These are phyloP conservation scores for Tricholoma flavovirens DNA, from an alignment of 768 basidiomycete genomes.

Conservation along the genomic window DNA sequence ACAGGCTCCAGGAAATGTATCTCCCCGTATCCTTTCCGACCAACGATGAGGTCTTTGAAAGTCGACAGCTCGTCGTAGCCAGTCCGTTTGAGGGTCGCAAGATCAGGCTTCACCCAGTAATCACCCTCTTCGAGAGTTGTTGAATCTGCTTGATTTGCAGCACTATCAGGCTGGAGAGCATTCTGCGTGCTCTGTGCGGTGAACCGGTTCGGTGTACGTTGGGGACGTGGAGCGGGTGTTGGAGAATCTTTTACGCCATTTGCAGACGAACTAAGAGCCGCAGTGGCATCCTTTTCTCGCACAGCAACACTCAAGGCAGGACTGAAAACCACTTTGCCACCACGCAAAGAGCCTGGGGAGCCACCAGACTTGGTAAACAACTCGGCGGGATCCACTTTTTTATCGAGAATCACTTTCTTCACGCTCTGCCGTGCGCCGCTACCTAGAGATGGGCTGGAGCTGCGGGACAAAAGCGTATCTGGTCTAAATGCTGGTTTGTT, in stretches of 20 bases:
- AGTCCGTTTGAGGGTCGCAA: conserved; percentile 63
- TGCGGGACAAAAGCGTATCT: conserved; percentile 61
- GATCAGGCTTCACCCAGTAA: conserved; percentile 83
- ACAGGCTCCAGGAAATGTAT: conserved; percentile 77
- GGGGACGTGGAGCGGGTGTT: conserved; percentile 29
- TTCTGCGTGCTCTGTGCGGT: conserved; percentile 30
- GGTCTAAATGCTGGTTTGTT: conserved; percentile 40
- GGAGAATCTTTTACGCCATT: conserved; percentile 28
- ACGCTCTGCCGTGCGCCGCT: conserved; percentile 74
- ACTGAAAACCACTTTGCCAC: conserved; percentile 64
- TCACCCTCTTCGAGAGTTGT: conserved; percentile 72
- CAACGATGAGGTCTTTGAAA: conserved; percentile 76
- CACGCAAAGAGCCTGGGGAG: conserved; percentile 32
- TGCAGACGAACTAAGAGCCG: conserved; percentile 26
- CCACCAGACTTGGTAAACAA: conserved; percentile 51
- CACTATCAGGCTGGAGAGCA: conserved; percentile 12
- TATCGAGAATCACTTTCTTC: conserved; percentile 89
- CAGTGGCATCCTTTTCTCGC: conserved; percentile 60
- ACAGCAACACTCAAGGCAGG: conserved; percentile 70
- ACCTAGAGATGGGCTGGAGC: conserved; percentile 59
- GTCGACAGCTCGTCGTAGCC: conserved; percentile 70
- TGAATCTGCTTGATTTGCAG: conserved; percentile 20
- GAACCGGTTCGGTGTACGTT: conserved; percentile 37
- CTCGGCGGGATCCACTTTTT: conserved; percentile 71
- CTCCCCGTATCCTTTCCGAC: conserved; percentile 88